A percentile compares a stretch with the other conserved stretches of the same genome.
phyloP scores from a whole-genome alignment of 2,329 filamentous ascomycete genomes.

The Botrytis pseudocinerea region DNA sequence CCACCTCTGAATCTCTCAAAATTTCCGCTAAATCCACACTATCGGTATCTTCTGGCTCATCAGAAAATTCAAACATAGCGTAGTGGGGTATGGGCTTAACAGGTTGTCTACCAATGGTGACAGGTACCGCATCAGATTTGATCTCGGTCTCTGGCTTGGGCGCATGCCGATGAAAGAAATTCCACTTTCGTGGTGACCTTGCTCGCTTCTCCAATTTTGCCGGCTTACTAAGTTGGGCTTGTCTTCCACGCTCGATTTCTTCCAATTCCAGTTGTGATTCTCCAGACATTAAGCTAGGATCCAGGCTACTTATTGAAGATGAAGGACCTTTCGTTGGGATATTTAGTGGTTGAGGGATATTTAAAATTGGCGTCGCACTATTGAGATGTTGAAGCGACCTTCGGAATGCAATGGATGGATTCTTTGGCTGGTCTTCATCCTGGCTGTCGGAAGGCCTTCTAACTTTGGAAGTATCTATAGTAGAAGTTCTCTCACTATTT shows the following conservation, averaged over 20 bases:
- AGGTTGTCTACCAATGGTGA: constrained; percentile 46
- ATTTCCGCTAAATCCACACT: constrained; percentile 48
- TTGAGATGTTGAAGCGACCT: constrained; percentile 56
- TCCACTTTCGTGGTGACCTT: constrained; percentile 60
- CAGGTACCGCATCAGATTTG: constrained; percentile 49
- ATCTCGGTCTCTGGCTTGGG: constrained; percentile 39
- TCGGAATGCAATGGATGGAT: constrained; percentile 55
- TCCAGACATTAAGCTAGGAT: constrained; percentile 58
- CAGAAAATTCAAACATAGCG: constrained; percentile 60
- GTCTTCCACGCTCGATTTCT: constrained; percentile 40
- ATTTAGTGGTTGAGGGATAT: constrained; percentile 55
- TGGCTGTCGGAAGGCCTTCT: constrained; percentile 54
- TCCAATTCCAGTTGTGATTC: constrained; percentile 50
- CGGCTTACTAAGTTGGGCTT: constrained; percentile 38
- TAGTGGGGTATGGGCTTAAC: constrained; percentile 58
- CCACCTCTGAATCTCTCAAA: constrained; percentile 49
- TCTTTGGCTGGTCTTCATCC: constrained; percentile 54
- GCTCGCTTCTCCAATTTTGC: constrained; percentile 59
- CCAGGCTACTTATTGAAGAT: constrained; percentile 56
- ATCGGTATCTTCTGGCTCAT: constrained; percentile 42
- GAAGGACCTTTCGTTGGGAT: constrained; percentile 45
- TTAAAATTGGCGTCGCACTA: constrained; percentile 48
- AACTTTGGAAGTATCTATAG: constrained; percentile 27
- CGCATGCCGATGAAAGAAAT: constrained; percentile 60
- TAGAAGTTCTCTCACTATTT: constrained; percentile 26